A percentile compares a stretch with the other conserved stretches of the same genome.
Conservation (phyloP, 2,329 filamentous ascomycete genomes). For the Talaromyces piceae region DNA sequence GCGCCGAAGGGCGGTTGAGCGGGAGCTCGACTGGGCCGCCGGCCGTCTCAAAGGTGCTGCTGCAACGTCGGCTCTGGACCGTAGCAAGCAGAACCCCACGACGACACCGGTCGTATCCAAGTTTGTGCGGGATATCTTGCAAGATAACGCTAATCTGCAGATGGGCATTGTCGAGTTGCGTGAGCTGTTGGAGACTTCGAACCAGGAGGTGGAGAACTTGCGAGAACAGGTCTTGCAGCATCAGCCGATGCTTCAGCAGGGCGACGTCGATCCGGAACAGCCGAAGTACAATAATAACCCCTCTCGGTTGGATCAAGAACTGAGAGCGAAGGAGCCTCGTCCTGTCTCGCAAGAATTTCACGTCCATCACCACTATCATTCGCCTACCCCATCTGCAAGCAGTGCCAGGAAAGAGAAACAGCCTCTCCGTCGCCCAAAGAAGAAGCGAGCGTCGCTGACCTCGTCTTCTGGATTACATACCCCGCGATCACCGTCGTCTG, state of each 20-base stretch:
- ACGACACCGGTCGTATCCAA: conserved; percentile 68
- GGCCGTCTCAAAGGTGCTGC: conserved; percentile 75
- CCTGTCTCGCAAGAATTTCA: conserved; percentile 67
- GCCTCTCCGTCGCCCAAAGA: conserved; percentile 55
- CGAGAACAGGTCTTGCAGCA: conserved; percentile 75
- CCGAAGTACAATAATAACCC: conserved; percentile 32
- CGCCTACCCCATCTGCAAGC: conserved; percentile 45
- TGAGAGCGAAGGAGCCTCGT: conserved; percentile 47
- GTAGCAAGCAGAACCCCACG: conserved; percentile 51
- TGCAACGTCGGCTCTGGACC: conserved; percentile 57
- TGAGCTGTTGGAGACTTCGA: conserved; percentile 83
- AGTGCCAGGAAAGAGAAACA: conserved; percentile 39
- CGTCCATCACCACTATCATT: conserved; percentile 91
- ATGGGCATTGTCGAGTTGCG: conserved; percentile 83
- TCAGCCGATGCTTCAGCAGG: conserved; percentile 33
- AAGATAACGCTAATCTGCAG: conserved; percentile 92
- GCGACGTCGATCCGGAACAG: neutral
- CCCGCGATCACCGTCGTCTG: conserved; percentile 27
- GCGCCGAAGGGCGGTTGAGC: conserved; percentile 71
- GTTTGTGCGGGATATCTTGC: conserved; percentile 89
- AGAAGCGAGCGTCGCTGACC: conserved; percentile 55
- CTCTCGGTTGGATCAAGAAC: conserved; percentile 63
- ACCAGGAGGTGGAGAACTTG: conserved; percentile 84
- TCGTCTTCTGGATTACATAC: conserved; percentile 20
- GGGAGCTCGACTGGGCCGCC: conserved; percentile 70